Evolutionary conservation across 306 rosid species (phyloP).

Genomic region (Rosa multiflora): DNA sequence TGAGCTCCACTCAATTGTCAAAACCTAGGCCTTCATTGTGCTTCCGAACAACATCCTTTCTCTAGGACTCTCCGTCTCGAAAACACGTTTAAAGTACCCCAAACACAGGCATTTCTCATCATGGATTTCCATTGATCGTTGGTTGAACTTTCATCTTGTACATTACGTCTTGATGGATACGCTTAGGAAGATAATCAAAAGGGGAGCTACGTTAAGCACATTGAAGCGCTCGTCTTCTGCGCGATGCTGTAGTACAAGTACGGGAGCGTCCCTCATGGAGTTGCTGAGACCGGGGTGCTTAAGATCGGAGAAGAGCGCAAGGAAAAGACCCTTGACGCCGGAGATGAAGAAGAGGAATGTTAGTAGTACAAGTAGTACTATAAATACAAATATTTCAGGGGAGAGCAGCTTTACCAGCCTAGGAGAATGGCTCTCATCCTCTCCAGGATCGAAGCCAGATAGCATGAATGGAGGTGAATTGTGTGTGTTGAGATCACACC

Average conservation of each 20-base stretch:
- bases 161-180: neutral
- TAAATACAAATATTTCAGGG: neutral
- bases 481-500: slow-evolving; percentile 7
- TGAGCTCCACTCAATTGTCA: neutral
- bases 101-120: neutral
- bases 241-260: neutral
- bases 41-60: neutral
- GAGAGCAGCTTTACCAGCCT: slow-evolving; percentile 18
- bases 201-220: slow-evolving; percentile 25
- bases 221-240: slow-evolving; percentile 5
- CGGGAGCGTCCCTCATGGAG: neutral
- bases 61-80: slow-evolving; percentile 27
- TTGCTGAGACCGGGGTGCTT: slow-evolving; percentile 22
- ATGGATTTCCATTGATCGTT: neutral
- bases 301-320: slow-evolving; percentile 6
- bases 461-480: slow-evolving; percentile 16
- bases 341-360: neutral
- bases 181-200: slow-evolving; percentile 16
- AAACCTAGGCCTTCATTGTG: slow-evolving; percentile 29
- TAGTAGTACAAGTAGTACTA: neutral
- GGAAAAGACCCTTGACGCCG: neutral
- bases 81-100: neutral
- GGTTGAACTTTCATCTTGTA: neutral
- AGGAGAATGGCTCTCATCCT: slow-evolving; percentile 24
- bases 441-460: slow-evolving; percentile 21